Percentiles rank a stretch among this genome's conserved stretches.
Conservation (phyloP, 2,329 filamentous ascomycete species). For the Pseudogymnoascus verrucosus region DNA sequence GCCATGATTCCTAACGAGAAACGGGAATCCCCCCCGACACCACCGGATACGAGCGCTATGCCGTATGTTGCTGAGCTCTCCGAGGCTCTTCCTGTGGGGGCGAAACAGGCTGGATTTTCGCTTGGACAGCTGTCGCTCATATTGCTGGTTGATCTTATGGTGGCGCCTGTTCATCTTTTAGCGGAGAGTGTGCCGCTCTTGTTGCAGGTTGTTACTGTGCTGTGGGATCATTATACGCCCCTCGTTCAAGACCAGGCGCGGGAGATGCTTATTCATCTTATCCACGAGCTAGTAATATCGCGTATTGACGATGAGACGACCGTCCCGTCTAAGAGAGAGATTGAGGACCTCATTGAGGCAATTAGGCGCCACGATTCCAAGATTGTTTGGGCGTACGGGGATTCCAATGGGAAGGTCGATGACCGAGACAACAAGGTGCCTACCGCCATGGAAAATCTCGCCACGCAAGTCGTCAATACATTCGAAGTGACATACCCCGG, state of each 20-base stretch:
- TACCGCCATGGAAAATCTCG: conserved; percentile 76
- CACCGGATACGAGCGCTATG: conserved; percentile 64
- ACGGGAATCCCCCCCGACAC: conserved; percentile 56
- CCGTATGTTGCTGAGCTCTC: conserved; percentile 86
- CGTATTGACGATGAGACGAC: conserved; percentile 57
- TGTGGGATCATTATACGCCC: conserved; percentile 96
- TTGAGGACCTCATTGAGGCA: conserved; percentile 81
- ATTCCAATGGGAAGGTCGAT: conserved; percentile 73
- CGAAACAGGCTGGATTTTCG: conserved; percentile 88
- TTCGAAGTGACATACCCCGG: conserved; percentile 79
- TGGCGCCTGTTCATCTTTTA: conserved; percentile 75
- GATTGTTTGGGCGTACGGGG: conserved; percentile 91
- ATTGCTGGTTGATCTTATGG: conserved; percentile 89
- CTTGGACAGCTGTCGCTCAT: conserved; percentile 90
- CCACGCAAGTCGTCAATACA: conserved; percentile 72
- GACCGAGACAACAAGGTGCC: conserved; percentile 74
- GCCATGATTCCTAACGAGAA: conserved; percentile 95
- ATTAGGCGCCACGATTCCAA: conserved; percentile 76
- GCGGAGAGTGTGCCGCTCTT: conserved; percentile 76
- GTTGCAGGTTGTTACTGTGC: conserved; percentile 81
- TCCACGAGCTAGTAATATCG: conserved; percentile 86
- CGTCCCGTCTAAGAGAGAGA: conserved; percentile 55
- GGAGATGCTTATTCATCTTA: conserved; percentile 95
- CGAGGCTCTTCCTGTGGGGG: conserved; percentile 72
- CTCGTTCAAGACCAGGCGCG: conserved; percentile 93